Conservation (phyloP, 2,329 filamentous ascomycete genomes). For the Curvularia eragrostidis region DNA sequence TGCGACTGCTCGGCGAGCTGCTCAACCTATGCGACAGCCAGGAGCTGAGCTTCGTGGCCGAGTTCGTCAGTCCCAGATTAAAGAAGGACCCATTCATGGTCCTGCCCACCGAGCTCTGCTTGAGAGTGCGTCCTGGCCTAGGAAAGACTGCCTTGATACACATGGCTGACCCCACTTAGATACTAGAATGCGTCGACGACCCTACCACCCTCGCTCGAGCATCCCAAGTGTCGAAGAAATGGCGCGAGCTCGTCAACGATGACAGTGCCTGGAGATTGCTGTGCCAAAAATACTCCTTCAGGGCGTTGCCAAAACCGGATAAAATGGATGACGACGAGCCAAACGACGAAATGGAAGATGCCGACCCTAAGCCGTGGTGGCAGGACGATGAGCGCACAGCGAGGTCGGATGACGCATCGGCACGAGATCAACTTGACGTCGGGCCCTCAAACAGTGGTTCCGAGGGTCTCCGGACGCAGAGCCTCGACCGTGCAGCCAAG, state of each 20-base stretch:
- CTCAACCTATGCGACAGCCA: slow-evolving; percentile 95
- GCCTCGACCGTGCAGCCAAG: slow-evolving; percentile 61
- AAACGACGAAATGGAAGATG: slow-evolving; percentile 37
- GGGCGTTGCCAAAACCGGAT: slow-evolving; percentile 59
- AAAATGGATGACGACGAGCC: slow-evolving; percentile 36
- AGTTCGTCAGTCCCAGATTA: slow-evolving; percentile 90
- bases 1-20: slow-evolving; percentile 83
- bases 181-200: slow-evolving; percentile 96
- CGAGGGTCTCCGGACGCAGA: slow-evolving; percentile 59
- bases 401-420: slow-evolving; percentile 33
- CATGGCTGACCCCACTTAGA: slow-evolving; percentile 59
- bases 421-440: slow-evolving; percentile 39
- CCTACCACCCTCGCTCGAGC: slow-evolving; percentile 91
- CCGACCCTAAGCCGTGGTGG: slow-evolving; percentile 35
- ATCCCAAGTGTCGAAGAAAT: slow-evolving; percentile 93
- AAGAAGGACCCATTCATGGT: slow-evolving; percentile 97
- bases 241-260: slow-evolving; percentile 91
- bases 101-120: slow-evolving; percentile 89
- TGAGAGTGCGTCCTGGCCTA: slow-evolving; percentile 69
- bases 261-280: slow-evolving; percentile 99
- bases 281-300: slow-evolving; percentile 94
- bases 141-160: neutral
- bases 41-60: slow-evolving; percentile 92
- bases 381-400: slow-evolving; percentile 36
- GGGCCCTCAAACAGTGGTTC: slow-evolving; percentile 54